A percentile compares a stretch with the other conserved stretches of the same genome.
Conservation (phyloP, 1,284 basidiomycete species). For the Irpex sp. region DNA sequence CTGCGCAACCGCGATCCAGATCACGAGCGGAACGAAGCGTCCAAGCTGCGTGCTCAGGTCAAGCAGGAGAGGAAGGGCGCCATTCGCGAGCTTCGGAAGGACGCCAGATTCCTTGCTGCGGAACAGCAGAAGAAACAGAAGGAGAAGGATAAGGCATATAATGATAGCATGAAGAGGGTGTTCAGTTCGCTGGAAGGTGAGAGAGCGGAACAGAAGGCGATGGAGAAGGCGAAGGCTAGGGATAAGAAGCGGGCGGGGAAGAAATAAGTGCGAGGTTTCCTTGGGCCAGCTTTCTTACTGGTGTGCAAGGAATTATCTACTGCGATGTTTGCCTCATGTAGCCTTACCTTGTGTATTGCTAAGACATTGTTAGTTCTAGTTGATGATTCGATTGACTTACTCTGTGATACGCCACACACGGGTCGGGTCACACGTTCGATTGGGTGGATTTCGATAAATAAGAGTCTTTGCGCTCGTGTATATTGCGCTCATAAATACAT, state of each 20-base stretch:
- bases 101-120: conserved; percentile 87
- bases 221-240: conserved; percentile 76
- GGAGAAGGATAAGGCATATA: conserved; percentile 79
- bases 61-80: conserved; percentile 98
- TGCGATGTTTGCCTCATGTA: not conserved
- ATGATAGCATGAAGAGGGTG: conserved; percentile 77
- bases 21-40: conserved; percentile 80
- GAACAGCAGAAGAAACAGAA: conserved; percentile 82
- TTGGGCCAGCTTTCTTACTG: not conserved
- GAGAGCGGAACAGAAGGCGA: conserved; percentile 91
- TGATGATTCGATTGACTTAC: not conserved
- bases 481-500: too few species aligned
- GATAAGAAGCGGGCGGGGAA: conserved; percentile 74
- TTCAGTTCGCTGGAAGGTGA: conserved; percentile 84
- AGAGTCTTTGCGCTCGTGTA: too few species aligned
- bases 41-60: conserved; percentile 85
- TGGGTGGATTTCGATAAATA: too few species aligned
- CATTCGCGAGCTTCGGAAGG: conserved; percentile 93
- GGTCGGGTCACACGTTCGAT: too few species aligned
- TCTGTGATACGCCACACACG: not conserved
- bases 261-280: conserved; percentile 36
- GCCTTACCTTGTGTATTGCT: not conserved
- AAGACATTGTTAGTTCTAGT: too few species aligned
- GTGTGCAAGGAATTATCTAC: too few species aligned
- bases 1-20: conserved; percentile 88